Base-by-base conservation (phyloP, 352 stramenopile species). In the Globisporangium polare region DNA sequence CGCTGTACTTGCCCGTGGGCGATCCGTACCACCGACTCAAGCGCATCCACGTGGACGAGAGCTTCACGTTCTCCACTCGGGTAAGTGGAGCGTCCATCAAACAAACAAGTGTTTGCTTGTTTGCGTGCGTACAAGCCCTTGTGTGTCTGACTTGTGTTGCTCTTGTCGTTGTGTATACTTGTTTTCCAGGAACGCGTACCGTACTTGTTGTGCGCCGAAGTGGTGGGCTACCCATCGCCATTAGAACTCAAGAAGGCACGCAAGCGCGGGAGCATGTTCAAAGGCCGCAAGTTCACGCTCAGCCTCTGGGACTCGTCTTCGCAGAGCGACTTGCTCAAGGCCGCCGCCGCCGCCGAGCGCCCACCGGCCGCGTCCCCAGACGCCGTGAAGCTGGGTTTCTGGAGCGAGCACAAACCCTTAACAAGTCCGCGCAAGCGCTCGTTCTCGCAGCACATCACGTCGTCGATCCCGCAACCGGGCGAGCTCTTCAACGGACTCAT, bases 51-150 rank as follows among this genome's bases (percentile, higher is more conserved):
- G 74, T 92, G 9, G 72, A 70, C 6, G 85, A 94, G 53, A 90
- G 83, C 60, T 94, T 94, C 67, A 92, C 83, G 0, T 94, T 94
- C 53, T 91, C 80, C 17, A 94, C 85, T 10, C 61, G 85, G 20
- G 75, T 84, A 63, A 17, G 58, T 18, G 10, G 29, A 39, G 22
- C 49, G 43, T 26, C 2, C 9, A 53, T 22, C 13, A 37, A 24
- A 9, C 50, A 27, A 54, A 26, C 29, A 27, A 39, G 4, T 24
- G 1, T 18, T 18, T 43, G 37, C 15, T 8, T 43, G 37, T 43
- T 43, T 43, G 37, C 24, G 8, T 18, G 50, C 24, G 17, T 18
- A 51, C 18, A 4, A 35, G 57, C 18, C 6, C 24, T 55, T 54
- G 53, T 54, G 53, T 37, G 18, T 13, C 24, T 58, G 29, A 56